Evolutionary conservation across 2,329 filamentous ascomycete genomes (phyloP).

Genomic region (Ceratocystis papillata): DNA sequence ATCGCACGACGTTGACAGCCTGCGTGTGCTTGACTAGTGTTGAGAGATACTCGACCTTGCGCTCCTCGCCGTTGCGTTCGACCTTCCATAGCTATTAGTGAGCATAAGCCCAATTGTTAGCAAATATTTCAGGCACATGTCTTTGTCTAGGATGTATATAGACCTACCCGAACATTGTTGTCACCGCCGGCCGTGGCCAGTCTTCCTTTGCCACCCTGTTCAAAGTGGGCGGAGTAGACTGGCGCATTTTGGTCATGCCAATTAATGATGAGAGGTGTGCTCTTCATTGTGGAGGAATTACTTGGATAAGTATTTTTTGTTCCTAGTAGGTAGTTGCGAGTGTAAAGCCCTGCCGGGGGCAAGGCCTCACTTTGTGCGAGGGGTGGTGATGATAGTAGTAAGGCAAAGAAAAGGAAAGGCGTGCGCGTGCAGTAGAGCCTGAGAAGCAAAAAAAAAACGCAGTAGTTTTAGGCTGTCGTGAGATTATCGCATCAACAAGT

Average conservation of each 20-base stretch:
- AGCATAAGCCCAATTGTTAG: too few relatives aligned
- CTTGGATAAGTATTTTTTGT: conserved; percentile 22
- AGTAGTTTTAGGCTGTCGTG: background rate
- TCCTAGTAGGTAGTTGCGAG: conserved; percentile 14
- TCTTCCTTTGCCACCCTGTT: conserved; percentile 80
- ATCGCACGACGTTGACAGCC: conserved; percentile 94
- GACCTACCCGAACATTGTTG: conserved; percentile 79
- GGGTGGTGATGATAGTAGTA: background rate
- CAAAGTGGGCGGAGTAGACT: conserved; percentile 95
- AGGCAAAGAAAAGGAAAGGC: background rate
- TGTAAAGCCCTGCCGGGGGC: conserved; percentile 23
- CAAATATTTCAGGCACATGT: background rate
- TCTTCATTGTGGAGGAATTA: conserved; percentile 62
- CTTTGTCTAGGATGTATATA: background rate
- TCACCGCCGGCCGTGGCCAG: conserved; percentile 91
- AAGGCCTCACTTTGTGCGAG: conserved; percentile 17
- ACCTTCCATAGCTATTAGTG: conserved; percentile 66
- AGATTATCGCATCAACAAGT: background rate
- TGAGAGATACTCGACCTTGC: conserved; percentile 82
- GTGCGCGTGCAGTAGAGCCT: background rate
- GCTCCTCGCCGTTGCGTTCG: conserved; percentile 70
- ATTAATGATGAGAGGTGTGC: conserved; percentile 88
- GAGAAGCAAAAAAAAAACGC: background rate
- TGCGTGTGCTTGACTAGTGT: conserved; percentile 91
- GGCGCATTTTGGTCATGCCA: conserved; percentile 97